Base-by-base conservation (phyloP, 768 basidiomycete species). In the Kwoniella sp. region DNA sequence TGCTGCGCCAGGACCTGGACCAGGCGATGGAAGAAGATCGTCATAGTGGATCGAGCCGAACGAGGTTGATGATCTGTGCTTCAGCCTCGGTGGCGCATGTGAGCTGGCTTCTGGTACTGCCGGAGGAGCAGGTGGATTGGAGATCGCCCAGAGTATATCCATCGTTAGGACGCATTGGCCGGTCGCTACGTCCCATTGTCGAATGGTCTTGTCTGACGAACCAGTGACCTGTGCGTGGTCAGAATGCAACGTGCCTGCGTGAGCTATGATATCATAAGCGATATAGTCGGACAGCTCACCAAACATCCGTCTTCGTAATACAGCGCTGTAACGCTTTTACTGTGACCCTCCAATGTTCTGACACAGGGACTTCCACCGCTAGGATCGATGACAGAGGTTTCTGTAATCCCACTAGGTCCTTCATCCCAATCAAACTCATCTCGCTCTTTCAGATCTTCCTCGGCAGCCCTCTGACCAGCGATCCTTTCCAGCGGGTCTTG, bases 121-220 rank as follows among this genome's bases (percentile, higher is more conserved):
- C 17, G 65, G 69, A 17, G 63, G 56, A 13, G 79, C 73, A 5
- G 88, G 85, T 2, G 93, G 88, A 81, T 98, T 95, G 11, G 92
- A 93, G 71, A 98, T 95, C 1, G 95, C 96, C 96, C 96, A 99
- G 26, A 99, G 87, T 69, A 99, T 96, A 81, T 99, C 96, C 96
- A 99, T 99, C 25, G 95, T 95, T 84, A 96, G 89, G 52, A 98
- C 89, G 81, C 96, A 99, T 84, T 98, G 96, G 7, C 95, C 96
- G 0, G 96, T 98, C 22, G 86, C 87, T 59, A 98, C 86, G 77
- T 98, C 96, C 96, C 96, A 99, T 79, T 98, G 95, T 2, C 96
- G 91, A 60, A 99, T 85, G 0, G 96, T 99, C 82, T 97, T 97
- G 83, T 99, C 96, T 2, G 92, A 93, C 4, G 96, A 95, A 34